Evolutionary conservation across 2,329 filamentous ascomycete species (phyloP).

Genomic region (Aspergillus quadrilineatus): DNA sequence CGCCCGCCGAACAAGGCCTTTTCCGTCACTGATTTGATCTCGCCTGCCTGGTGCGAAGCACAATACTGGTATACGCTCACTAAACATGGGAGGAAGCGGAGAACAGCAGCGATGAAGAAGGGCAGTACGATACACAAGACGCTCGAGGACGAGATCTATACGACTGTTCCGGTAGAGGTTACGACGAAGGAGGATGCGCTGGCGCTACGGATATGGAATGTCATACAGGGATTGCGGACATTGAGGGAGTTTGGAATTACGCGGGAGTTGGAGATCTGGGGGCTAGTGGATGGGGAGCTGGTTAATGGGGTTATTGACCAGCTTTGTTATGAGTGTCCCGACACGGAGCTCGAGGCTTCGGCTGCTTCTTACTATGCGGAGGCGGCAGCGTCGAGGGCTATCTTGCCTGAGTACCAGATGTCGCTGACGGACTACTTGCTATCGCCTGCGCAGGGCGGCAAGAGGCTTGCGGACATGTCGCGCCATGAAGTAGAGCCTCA

Average conservation of each 20-base stretch:
- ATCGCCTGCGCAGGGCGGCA: slow-evolving; percentile 36
- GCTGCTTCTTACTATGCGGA: slow-evolving; percentile 46
- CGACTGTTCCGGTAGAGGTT: slow-evolving; percentile 69
- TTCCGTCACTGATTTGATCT: slow-evolving; percentile 82
- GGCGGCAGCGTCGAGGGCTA: slow-evolving; percentile 34
- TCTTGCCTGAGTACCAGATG: slow-evolving; percentile 46
- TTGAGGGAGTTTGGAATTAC: slow-evolving; percentile 70
- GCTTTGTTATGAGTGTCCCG: slow-evolving; percentile 73
- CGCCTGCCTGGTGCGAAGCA: slow-evolving; percentile 92
- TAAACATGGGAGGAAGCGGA: slow-evolving; percentile 70
- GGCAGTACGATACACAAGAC: slow-evolving; percentile 77
- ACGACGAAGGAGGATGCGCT: slow-evolving; percentile 76
- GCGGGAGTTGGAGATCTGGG: slow-evolving; percentile 81
- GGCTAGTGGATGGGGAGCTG: slow-evolving; percentile 74
- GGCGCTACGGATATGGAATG: slow-evolving; percentile 83
- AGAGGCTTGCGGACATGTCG: slow-evolving; percentile 34
- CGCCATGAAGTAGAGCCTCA: slow-evolving; percentile 16
- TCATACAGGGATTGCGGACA: slow-evolving; percentile 78
- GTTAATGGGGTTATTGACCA: slow-evolving; percentile 91
- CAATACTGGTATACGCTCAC: slow-evolving; percentile 88
- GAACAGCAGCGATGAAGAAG: slow-evolving; percentile 78
- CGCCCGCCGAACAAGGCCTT: slow-evolving; percentile 73
- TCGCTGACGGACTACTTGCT: slow-evolving; percentile 48
- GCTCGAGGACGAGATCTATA: slow-evolving; percentile 83
- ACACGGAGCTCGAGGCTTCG: slow-evolving; percentile 66